These are phyloP conservation scores for Cladosporium phlei DNA, from an alignment of 2,329 filamentous ascomycete genomes.

Conservation along the genomic window DNA sequence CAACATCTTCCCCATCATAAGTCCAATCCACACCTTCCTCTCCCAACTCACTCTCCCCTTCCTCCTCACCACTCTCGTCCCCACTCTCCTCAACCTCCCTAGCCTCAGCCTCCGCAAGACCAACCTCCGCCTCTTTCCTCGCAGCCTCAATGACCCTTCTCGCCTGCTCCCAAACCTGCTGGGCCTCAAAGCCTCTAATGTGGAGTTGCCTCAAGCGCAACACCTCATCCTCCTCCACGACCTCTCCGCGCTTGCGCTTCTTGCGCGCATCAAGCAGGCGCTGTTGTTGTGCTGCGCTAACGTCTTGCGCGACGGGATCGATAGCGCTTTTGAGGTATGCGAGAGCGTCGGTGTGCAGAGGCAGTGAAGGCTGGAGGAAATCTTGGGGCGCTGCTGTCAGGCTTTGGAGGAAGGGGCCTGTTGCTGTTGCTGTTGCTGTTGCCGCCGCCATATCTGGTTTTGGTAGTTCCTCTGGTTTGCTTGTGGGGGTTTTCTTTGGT, in stretches of 20 bases:
- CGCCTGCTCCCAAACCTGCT: constrained; percentile 92
- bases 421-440: no score
- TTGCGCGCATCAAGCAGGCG: constrained; percentile 63
- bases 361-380: constrained; percentile 69
- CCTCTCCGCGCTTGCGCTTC: constrained; percentile 68
- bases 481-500: no score
- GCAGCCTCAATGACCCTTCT: constrained; percentile 71
- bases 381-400: constrained; percentile 49
- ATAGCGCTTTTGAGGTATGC: constrained; percentile 74
- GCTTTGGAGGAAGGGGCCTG: constrained; percentile 15
- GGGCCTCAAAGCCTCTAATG: constrained; percentile 77
- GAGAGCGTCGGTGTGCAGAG: constrained; percentile 65
- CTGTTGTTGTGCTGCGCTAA: constrained; percentile 67
- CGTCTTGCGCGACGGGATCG: constrained; percentile 68
- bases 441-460: no score
- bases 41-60: constrained; percentile 31
- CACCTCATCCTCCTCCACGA: constrained; percentile 47
- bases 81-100: constrained; percentile 24
- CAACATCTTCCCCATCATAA: constrained; percentile 34
- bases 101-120: constrained; percentile 34
- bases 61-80: constrained; percentile 26
- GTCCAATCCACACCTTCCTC: constrained; percentile 36
- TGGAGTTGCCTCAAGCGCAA: constrained; percentile 80
- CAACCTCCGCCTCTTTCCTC: constrained; percentile 49
- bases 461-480: no score